phyloP scores from a whole-genome alignment of 2,329 filamentous ascomycete species.

The Penicillium sp. region DNA sequence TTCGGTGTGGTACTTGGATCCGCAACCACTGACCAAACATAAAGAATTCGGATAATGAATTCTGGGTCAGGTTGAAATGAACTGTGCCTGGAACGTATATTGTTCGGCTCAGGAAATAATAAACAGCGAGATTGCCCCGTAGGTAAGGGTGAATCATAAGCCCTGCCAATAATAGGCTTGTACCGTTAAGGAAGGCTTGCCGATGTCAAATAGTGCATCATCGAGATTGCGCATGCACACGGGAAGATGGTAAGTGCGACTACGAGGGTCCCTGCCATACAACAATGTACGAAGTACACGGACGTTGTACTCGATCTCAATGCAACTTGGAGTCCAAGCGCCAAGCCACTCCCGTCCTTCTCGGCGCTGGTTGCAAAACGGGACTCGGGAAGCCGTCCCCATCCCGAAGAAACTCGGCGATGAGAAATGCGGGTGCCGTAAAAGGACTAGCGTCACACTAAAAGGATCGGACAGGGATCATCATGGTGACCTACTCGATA shows the following conservation, averaged over 20 bases:
- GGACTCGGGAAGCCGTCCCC: conserved; percentile 7
- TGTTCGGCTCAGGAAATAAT: background rate
- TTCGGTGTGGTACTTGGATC: background rate
- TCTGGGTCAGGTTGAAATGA: background rate
- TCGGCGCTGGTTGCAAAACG: conserved; percentile 2
- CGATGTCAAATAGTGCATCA: background rate
- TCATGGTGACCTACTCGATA: background rate
- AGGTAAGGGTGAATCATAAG: background rate
- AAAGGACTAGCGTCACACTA: background rate
- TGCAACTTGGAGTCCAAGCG: conserved; percentile 2
- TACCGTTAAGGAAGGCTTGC: conserved; percentile 1
- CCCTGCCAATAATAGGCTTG: background rate
- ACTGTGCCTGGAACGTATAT: background rate
- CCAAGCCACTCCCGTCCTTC: conserved; percentile 2
- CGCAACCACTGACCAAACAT: background rate
- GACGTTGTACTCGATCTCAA: background rate
- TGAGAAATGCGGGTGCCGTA: background rate
- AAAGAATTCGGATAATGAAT: background rate
- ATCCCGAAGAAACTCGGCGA: conserved; percentile 6
- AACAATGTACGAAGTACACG: background rate
- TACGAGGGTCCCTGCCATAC: background rate
- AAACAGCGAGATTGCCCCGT: background rate
- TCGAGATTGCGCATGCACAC: conserved; percentile 1
- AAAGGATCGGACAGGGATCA: conserved; percentile 1
- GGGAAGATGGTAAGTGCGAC: background rate